Evolutionary conservation across 805 yeast species (phyloP), one percentile per base, ranked within the genome.

Genomic region (Yarrowia sp.): DNA sequence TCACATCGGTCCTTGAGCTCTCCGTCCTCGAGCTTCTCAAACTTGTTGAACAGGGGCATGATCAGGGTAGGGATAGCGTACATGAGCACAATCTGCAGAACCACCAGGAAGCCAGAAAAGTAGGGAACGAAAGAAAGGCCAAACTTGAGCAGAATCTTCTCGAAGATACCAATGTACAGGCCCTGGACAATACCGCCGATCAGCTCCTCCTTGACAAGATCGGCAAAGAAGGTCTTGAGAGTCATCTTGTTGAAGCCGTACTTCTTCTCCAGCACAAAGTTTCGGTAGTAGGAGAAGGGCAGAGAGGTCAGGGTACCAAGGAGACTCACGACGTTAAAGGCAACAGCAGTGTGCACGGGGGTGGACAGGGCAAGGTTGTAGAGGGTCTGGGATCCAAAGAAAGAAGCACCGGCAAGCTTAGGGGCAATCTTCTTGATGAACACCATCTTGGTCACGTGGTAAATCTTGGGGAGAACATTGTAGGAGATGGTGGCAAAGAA

Each of bases 231-330:
- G 63, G 92, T 80, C 63, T 81, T 79, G 17, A 83, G 70, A 2
- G 98, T 94, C 72, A 86, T 83, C 78, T 95, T 95, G 81, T 95
- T 95, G 81, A 95, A 95, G 0, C 99, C 99, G 74, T 83, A 94
- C 78, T 86, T 86, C 76, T 94, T 97, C 79, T 95, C 99, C 72
- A 95, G 82, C 15, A 92, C 93, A 80, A 95, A 95, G 73, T 89
- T 89, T 68, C 84, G 81, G 78, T 92, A 93, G 76, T 89, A 87
- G 10, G 87, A 82, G 24, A 87, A 75, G 3, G 99, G 99, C 67
- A 90, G 76, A 3, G 85, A 81, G 38, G 86, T 69, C 2, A 91
- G 63, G 2, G 87, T 80, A 9, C 87, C 80, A 53, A 87, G 69
- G 30, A 81, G 66, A 39, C 86, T 79, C 73, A 85, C 80, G 33